Base-by-base conservation (phyloP, 2,329 filamentous ascomycete genomes). In the Exophiala alcalophila region DNA sequence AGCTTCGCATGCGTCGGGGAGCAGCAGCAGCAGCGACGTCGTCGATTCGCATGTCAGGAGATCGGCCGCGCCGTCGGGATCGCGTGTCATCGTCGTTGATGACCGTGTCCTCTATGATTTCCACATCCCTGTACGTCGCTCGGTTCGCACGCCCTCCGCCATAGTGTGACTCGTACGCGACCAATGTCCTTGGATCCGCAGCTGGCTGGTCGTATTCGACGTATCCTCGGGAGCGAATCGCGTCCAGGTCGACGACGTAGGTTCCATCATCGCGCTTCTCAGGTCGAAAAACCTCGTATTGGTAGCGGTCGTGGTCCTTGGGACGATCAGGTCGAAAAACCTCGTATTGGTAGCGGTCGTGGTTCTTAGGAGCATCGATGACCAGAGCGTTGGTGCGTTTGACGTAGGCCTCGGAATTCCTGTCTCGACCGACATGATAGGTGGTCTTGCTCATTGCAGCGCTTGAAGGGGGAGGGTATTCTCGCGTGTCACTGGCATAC, bases 211-310 rank as follows among this genome's bases (percentile, higher is more conserved):
- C 44, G 25, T 39, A 43, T 20, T 27, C 27, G 12, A 23, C 33
- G 19, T 50, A 45, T 31, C 24, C 40, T 7, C 36, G 39, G 5
- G 43, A 19, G 9, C 20, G 21, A 19, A 31, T 23, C 9, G 39
- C 43, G 9, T 30, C 39, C 20, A 47, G 16, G 19, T 52, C 50
- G 15, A 52, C 34, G 16, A 54, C 42, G 24, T 49, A 51, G 11
- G 45, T 32, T 15, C 52, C 52, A 15, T 51, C 48, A 11, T 44
- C 40, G 28, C 38, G 37, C 29, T 35, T 44, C 14, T 47, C 26
- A n/a, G 51, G 48, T 23, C 48, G 41, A 15, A 54, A 21, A 19
- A 54, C 35, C 18, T 54, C 51, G 29, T 46, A 54, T 28, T 54
- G 48, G 16, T 43, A 41, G 16, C 44, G 38, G 8, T 35, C 49